Evolutionary conservation across 2,329 filamentous ascomycete genomes (phyloP), one percentile per base, ranked within the genome.

Genomic region (Verticillium dahliae): DNA sequence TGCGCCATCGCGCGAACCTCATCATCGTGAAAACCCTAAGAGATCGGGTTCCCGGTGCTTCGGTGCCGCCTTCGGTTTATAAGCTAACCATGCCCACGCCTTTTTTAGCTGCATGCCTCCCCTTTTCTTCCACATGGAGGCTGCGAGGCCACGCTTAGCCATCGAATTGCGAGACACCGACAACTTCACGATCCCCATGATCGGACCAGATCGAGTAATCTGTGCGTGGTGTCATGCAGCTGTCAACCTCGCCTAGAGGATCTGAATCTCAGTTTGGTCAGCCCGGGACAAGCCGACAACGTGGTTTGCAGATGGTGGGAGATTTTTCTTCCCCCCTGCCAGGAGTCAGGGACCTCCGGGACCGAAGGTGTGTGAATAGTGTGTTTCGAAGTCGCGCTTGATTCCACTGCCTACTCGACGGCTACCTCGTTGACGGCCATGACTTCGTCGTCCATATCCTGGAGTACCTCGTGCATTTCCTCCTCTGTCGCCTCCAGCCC

Each of bases 401-500:
- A 52, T 27, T 52, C 7, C n/a, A 52, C 45, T 52, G 45, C n/a
- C 45, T 52, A 52, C 45, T 52, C 45, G 5, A 57, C 38, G 22
- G 61, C 62, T 60, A 58, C 59, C 60, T 65, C 64, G 39, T 63
- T 71, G 14, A 68, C 61, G 50, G 67, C 69, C 37, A 69, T 67
- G 15, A 73, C 71, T 59, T 76, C 76, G 54, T 75, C 71, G 56
- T 78, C 78, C 63, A 75, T 69, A 57, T 78, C 77, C 59, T 80
- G 76, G 56, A 82, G 69, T 1, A 79, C 79, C 65, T 82, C 82
- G 56, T 85, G 77, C 73, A 86, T 81, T 67, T 88, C 85, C 61
- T 85, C 80, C 65, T 87, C 82, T 4, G 82, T 88, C 6, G 85
- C 85, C 68, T 89, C 86, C 61, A 89, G 73, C 1, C 86, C 86